Evolutionary conservation across 2,329 filamentous ascomycete species (phyloP).

Genomic region (Epichloe hybrida): DNA sequence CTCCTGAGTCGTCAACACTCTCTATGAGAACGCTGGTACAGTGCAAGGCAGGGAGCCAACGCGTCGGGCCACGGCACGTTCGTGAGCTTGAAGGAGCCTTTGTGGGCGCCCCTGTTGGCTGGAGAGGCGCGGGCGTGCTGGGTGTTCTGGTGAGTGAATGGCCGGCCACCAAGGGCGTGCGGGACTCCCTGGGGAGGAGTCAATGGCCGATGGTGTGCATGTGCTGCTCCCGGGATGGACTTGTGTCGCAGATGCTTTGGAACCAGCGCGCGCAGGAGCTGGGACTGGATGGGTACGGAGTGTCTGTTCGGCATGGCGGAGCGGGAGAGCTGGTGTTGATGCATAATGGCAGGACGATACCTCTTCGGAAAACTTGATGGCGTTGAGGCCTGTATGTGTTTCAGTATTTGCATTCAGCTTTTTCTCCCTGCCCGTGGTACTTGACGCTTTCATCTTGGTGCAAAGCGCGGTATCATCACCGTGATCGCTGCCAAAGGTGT

Average conservation of each 20-base stretch:
- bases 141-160: conserved; percentile 57
- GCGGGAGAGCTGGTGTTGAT: conserved; percentile 31
- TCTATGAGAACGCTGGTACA: conserved; percentile 40
- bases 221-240: conserved; percentile 44
- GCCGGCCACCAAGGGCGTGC: conserved; percentile 64
- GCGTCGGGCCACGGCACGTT: conserved; percentile 43
- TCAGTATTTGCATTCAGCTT: neutral
- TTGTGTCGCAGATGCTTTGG: conserved; percentile 57
- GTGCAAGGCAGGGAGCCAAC: conserved; percentile 49
- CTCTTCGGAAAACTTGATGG: neutral
- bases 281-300: conserved; percentile 47
- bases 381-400: neutral
- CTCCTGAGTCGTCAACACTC: conserved; percentile 13
- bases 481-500: no score
- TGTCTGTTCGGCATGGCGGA: conserved; percentile 30
- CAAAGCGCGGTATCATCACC: no score
- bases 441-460: no score
- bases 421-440: neutral
- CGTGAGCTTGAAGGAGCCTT: conserved; percentile 75
- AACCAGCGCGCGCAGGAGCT: conserved; percentile 49
- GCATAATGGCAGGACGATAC: conserved; percentile 31
- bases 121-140: conserved; percentile 51
- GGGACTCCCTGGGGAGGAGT: conserved; percentile 56
- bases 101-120: conserved; percentile 57
- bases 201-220: conserved; percentile 59